Conservation (phyloP, 2,329 filamentous ascomycete genomes). For the Microsporum audouinii region DNA sequence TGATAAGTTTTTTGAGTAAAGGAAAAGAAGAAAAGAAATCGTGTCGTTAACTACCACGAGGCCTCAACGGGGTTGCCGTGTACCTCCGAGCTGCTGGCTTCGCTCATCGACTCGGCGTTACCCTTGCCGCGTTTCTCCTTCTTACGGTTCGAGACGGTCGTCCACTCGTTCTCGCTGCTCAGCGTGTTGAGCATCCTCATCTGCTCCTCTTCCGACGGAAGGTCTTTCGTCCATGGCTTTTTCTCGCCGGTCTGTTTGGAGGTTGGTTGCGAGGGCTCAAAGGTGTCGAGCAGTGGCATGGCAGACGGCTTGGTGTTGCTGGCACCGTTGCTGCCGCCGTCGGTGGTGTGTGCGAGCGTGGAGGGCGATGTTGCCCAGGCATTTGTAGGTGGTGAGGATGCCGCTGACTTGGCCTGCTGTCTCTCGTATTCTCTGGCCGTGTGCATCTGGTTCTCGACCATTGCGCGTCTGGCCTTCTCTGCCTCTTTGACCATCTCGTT, state of each 20-base stretch:
- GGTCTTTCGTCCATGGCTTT: constrained; percentile 32
- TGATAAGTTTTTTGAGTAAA: not conserved
- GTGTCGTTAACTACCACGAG: not conserved
- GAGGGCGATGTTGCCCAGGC: constrained; percentile 37
- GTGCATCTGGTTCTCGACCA: constrained; percentile 73
- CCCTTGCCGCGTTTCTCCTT: constrained; percentile 41
- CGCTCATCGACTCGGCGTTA: constrained; percentile 36
- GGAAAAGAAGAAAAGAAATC: not conserved
- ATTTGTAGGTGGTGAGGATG: constrained; percentile 33
- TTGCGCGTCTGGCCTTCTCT: constrained; percentile 63
- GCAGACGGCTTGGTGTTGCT: constrained; percentile 8
- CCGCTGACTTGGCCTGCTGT: constrained; percentile 44
- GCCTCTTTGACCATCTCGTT: constrained; percentile 64
- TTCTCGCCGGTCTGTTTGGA: constrained; percentile 8
- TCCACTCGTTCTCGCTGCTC: constrained; percentile 46
- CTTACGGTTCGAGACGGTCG: constrained; percentile 48
- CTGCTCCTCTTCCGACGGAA: constrained; percentile 52
- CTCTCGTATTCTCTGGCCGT: constrained; percentile 72
- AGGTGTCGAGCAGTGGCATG: constrained; percentile 32
- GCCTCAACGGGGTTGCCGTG: not conserved
- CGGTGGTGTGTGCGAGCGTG: constrained; percentile 3
- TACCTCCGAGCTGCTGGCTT: constrained; percentile 21
- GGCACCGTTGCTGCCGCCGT: constrained; percentile 14
- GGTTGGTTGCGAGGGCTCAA: constrained; percentile 22
- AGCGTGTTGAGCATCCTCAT: constrained; percentile 40